These are phyloP conservation scores for Nasturtium officinale DNA, from an alignment of 345 rosid species.

Conservation along the genomic window DNA sequence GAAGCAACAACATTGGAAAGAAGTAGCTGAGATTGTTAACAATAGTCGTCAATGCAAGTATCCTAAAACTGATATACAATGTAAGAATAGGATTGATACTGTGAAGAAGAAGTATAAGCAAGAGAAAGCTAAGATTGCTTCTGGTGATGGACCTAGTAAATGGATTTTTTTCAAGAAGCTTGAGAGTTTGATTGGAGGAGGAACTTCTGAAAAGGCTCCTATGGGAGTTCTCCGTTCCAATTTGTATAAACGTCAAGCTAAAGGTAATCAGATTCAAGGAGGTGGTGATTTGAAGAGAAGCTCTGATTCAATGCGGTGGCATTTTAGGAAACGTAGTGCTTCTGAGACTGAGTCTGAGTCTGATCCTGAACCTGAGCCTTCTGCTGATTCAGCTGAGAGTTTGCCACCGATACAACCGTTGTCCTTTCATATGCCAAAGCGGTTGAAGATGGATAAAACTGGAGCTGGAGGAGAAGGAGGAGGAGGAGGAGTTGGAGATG, in stretches of 20 bases:
- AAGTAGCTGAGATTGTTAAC: constrained; percentile 91
- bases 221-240: constrained; percentile 55
- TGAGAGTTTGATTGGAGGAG: constrained; percentile 63
- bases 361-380: constrained; percentile 47
- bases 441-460: constrained; percentile 40
- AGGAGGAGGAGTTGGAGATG: constrained; percentile 44
- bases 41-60: constrained; percentile 59
- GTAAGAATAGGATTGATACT: constrained; percentile 94
- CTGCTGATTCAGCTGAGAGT: constrained; percentile 53
- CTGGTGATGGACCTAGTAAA: constrained; percentile 60
- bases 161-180: constrained; percentile 80
- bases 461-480: constrained; percentile 8
- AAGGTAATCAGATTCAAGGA: constrained; percentile 5
- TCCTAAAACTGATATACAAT: constrained; percentile 80
- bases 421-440: constrained; percentile 25
- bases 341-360: constrained; percentile 47
- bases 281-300: constrained; percentile 30
- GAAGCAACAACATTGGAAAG: constrained; percentile 93
- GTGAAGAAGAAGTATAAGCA: constrained; percentile 92
- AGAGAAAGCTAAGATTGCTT: constrained; percentile 67
- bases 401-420: constrained; percentile 42
- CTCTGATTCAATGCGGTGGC: constrained; percentile 44
- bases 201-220: constrained; percentile 42
- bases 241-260: constrained; percentile 29
- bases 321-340: constrained; percentile 49